A percentile compares a stretch with the other conserved stretches of the same genome.
phyloP scores from a whole-genome alignment of 2,329 filamentous ascomycete genomes.

The Plenodomus lindquistii region DNA sequence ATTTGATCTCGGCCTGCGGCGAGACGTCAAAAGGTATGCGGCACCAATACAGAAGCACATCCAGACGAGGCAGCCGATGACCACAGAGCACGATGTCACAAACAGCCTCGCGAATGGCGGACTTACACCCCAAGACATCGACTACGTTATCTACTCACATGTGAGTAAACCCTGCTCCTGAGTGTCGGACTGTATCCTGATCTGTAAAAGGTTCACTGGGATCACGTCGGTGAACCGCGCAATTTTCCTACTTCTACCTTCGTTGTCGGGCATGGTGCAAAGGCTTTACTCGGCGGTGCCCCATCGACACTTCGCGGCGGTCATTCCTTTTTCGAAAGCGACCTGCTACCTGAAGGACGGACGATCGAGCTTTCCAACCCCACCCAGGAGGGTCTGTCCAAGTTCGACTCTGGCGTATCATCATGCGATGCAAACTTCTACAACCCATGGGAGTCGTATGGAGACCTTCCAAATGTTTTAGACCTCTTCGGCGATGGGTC shows the following conservation, averaged over 20 bases:
- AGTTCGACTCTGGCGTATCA: not conserved
- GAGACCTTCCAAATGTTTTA: conserved; percentile 49
- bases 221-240: conserved; percentile 48
- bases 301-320: conserved; percentile 27
- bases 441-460: conserved; percentile 49
- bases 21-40: conserved; percentile 51
- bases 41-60: conserved; percentile 53
- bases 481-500: conserved; percentile 56
- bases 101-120: conserved; percentile 44
- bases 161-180: conserved; percentile 24
- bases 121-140: conserved; percentile 44
- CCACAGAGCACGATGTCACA: conserved; percentile 46
- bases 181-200: not conserved
- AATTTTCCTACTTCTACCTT: conserved; percentile 46
- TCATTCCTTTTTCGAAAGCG: conserved; percentile 49
- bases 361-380: conserved; percentile 52
- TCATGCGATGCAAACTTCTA: conserved; percentile 14
- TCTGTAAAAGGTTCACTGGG: conserved; percentile 45
- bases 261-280: conserved; percentile 43
- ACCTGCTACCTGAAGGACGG: conserved; percentile 48
- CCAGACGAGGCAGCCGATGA: conserved; percentile 50
- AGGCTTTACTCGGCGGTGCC: conserved; percentile 26
- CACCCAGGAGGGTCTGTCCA: not conserved
- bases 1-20: conserved; percentile 60
- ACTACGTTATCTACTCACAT: conserved; percentile 49